A percentile compares a stretch with the other conserved stretches of the same genome.
Conservation (phyloP, 139 green algal species). For the Mesotaenium endlicherianum region DNA sequence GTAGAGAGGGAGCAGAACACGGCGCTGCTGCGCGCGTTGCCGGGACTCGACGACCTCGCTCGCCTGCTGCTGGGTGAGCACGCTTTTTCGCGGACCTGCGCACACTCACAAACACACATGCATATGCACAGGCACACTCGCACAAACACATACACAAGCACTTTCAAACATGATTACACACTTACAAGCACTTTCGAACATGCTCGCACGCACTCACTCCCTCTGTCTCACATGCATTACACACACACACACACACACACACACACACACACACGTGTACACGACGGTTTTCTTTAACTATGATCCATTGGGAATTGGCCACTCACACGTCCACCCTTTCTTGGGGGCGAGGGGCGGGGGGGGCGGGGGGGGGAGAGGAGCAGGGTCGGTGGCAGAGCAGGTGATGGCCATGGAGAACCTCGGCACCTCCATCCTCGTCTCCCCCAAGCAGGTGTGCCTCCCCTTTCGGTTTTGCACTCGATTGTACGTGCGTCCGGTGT, state of each 20-base stretch:
- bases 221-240: not conserved
- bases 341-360: no score
- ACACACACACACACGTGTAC: not conserved
- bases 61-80: conserved; percentile 67
- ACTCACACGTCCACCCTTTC: not conserved
- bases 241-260: not conserved
- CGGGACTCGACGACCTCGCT: conserved; percentile 78
- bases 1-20: conserved; percentile 77
- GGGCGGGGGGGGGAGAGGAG: not conserved
- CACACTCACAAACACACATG: not conserved
- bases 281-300: not conserved
- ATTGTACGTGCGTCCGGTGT: no score
- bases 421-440: conserved; percentile 72
- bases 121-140: not conserved
- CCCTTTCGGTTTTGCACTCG: not conserved
- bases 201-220: not conserved
- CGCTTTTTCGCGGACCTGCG: not conserved
- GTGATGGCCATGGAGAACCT: conserved; percentile 94
- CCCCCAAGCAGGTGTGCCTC: conserved; percentile 73
- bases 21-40: conserved; percentile 72
- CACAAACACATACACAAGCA: not conserved
- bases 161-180: not conserved
- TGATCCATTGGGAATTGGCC: not conserved
- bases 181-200: not conserved
- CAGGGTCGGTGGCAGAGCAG: conserved; percentile 72